Evolutionary conservation across 2,329 filamentous ascomycete genomes (phyloP), one percentile per base, ranked within the genome.

Genomic region (Pseudocercospora fuligena): DNA sequence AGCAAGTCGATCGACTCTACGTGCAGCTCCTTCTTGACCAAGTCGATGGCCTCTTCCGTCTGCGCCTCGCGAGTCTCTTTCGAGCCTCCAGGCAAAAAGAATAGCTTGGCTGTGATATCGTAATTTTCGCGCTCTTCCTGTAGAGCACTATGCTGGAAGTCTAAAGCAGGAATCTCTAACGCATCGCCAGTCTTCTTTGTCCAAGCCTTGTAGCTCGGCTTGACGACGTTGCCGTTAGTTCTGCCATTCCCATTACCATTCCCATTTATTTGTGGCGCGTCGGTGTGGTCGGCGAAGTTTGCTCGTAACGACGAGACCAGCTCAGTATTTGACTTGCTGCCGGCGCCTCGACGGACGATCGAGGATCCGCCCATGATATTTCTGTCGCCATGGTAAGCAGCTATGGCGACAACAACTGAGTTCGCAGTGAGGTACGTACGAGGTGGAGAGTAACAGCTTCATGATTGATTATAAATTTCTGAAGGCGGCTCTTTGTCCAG

Each of bases 81-180:
- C 23, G 73, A 69, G 23, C 71, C 73, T 19, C 87, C 87, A 2
- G 93, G 91, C 29, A 98, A 86, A 80, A 95, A 96, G 83, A 99
- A 99, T 23, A 99, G 82, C 81, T 99, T 99, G 68, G 95, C 90
- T 0, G 94, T 97, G 75, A 97, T 93, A 77, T 97, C 93, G 82
- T 99, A 99, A 72, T 93, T 89, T 66, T 87, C 84, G 27, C 90
- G 85, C 72, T 97, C 93, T 77, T 99, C 95, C 33, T 88, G 85
- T 54, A 99, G 83, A 0, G 91, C 90, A 3, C 88, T 88, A 31
- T 86, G 82, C 12, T 87, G 83, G 84, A 90, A 92, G 78, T 93
- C 88, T 77, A 94, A 88, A 47, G 90, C 87, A 56, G 94, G 94
- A 47, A 97, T 87, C 49, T 78, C 73, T 23, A 78, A 66, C 9